Percentiles rank a stretch among this genome's conserved stretches.
Conservation (phyloP, 306 rosid genomes). For the Glycine soja region DNA sequence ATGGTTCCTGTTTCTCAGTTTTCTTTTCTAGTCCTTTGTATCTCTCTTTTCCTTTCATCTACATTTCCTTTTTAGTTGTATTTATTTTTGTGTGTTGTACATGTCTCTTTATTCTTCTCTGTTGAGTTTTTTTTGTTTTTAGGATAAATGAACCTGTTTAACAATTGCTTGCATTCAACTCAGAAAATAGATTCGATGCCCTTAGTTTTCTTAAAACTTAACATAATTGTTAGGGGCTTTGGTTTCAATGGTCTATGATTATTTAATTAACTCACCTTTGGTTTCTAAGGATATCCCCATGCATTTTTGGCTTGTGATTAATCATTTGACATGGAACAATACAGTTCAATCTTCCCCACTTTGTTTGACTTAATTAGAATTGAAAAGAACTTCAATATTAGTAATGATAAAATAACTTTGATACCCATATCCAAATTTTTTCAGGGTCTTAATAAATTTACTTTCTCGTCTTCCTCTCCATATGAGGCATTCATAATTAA, state of each 20-base stretch:
- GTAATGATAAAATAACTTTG: not conserved
- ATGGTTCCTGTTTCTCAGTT: too few species aligned
- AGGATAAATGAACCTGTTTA: not conserved
- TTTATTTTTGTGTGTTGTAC: too few species aligned
- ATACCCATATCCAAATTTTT: not conserved
- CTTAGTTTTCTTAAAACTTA: not conserved
- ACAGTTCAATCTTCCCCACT: not conserved
- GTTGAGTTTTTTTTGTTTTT: too few species aligned
- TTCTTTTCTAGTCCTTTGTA: too few species aligned
- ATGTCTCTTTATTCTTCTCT: too few species aligned
- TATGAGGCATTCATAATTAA: not conserved
- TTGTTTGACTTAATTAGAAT: not conserved
- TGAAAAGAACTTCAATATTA: not conserved
- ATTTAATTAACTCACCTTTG: slow-evolving; percentile 3
- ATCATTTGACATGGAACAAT: not conserved
- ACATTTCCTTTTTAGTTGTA: too few species aligned
- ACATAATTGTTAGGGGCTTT: not conserved
- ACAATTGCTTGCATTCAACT: not conserved
- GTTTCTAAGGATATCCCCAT: not conserved
- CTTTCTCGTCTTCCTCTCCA: not conserved
- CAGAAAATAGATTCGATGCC: not conserved
- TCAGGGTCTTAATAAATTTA: too few species aligned
- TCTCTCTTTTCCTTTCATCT: too few species aligned
- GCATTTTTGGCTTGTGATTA: not conserved
- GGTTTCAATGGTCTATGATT: not conserved